Evolutionary conservation across 2,329 filamentous ascomycete species (phyloP).

Genomic region (Lachnellula cervina): DNA sequence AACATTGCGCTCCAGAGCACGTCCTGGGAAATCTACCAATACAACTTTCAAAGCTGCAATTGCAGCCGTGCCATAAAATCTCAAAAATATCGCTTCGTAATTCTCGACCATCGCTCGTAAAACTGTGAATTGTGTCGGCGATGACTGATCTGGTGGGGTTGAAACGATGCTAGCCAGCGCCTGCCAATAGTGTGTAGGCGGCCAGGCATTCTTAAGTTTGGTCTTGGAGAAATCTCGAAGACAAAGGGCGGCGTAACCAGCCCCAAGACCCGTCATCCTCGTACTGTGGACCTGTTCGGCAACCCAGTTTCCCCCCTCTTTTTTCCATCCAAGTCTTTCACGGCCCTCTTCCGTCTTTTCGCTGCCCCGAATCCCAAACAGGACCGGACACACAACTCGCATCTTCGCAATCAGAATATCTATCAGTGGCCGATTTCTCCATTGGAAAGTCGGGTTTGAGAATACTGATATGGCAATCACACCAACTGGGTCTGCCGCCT

Average conservation of each 20-base stretch:
- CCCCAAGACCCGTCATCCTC: constrained; percentile 76
- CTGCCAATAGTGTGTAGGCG: constrained; percentile 77
- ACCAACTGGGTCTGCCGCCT: constrained; percentile 73
- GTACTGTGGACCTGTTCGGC: constrained; percentile 70
- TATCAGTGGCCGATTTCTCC: constrained; percentile 63
- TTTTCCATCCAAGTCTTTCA: constrained; percentile 67
- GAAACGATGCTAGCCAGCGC: constrained; percentile 72
- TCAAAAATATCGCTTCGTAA: constrained; percentile 69
- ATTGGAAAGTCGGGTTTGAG: constrained; percentile 60
- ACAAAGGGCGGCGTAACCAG: constrained; percentile 78
- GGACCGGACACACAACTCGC: constrained; percentile 70
- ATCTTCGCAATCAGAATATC: constrained; percentile 88
- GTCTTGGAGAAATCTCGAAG: constrained; percentile 76
- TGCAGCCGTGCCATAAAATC: constrained; percentile 74
- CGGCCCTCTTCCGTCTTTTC: constrained; percentile 69
- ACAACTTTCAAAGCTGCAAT: constrained; percentile 66
- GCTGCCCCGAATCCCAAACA: constrained; percentile 77
- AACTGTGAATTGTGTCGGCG: constrained; percentile 69
- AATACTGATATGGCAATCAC: constrained; percentile 72
- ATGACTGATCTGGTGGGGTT: constrained; percentile 61
- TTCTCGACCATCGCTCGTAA: constrained; percentile 68
- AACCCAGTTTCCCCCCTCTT: constrained; percentile 48
- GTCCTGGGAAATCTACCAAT: constrained; percentile 67
- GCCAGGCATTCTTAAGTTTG: constrained; percentile 65
- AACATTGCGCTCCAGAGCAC: constrained; percentile 41